A percentile compares a stretch with the other conserved stretches of the same genome.
Evolutionary conservation across 129 eudicot genomes (phyloP).

Genomic region (Tagetes erecta): DNA sequence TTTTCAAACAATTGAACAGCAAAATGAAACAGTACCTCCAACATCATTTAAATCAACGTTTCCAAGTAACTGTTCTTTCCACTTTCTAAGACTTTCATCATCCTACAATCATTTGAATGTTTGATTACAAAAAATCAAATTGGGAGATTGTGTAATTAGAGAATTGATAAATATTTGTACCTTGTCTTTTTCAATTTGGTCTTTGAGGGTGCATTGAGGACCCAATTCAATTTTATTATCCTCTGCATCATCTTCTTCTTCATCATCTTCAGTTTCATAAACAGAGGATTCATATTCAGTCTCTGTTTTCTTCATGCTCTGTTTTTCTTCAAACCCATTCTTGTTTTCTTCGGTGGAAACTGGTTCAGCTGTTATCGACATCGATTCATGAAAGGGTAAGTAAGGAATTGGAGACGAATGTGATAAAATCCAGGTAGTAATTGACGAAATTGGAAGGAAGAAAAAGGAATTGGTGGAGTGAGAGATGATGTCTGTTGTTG

Average conservation of each 20-base stretch:
- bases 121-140: background rate
- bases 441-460: constrained; percentile 12
- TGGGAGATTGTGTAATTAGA: background rate
- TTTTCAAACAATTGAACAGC: background rate
- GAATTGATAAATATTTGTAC: constrained; percentile 28
- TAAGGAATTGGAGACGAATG: background rate
- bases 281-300: constrained; percentile 52
- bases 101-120: constrained; percentile 41
- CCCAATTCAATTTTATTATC: constrained; percentile 43
- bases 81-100: constrained; percentile 72
- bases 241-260: constrained; percentile 49
- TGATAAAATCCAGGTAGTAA: constrained; percentile 25
- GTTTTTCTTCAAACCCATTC: constrained; percentile 29
- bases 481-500: constrained; percentile 18
- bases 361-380: constrained; percentile 45
- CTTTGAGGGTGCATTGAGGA: constrained; percentile 60
- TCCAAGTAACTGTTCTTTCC: constrained; percentile 79
- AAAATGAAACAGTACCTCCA: constrained; percentile 48
- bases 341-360: constrained; percentile 38
- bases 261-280: constrained; percentile 48
- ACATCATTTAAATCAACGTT: constrained; percentile 53
- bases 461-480: constrained; percentile 16
- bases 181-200: constrained; percentile 64
- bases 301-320: constrained; percentile 24
- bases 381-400: constrained; percentile 19